Evolutionary conservation across 2,329 filamentous ascomycete species (phyloP), one percentile per base, ranked within the genome.

Genomic region (Leptographium galeiforme): DNA sequence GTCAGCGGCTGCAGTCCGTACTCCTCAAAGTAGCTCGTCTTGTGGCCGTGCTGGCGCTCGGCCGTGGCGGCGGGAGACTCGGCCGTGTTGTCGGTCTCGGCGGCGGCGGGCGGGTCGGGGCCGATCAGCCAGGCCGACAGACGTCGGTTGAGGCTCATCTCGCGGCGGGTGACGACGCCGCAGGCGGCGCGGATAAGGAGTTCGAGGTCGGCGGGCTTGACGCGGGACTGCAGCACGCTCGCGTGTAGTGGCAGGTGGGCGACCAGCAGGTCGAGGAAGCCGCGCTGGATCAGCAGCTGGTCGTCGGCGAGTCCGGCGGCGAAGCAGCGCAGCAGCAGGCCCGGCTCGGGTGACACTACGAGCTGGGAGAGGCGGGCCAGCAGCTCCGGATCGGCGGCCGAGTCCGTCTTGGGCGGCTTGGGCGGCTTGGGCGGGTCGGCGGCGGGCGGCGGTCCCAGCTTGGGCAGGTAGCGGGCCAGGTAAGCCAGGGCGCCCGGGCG

Each of bases 41-140:
- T 79, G 2, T 81, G 80, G 39, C 73, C 70, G 0, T 70, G 67
- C 11, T 70, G 67, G 16, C 72, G 70, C 13, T 55, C 54, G 4
- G 36, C 36, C 1, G 44, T 63, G 2, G 70, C 69, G 12, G 62
- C 62, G 33, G 74, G 72, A 14, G 70, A 76, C 52, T 78, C 74
- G 40, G 66, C 61, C 0, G 64, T 67, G 14, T 67, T 49, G 14
- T 57, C 58, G 2, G 45, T 14, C 13, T 60, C 60, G 6, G 47
- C 60, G 6, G 44, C 45, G 8, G 47, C 45, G 4, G 53, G 33
- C 44, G 77, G 78, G 50, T 78, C 88, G 3, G 90, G 90, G 0
- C 93, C 93, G 2, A 98, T 74, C 56, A 97, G 83, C 93, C 93
- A 98, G 45, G 87, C 82, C 89, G 91, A 97, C n/a, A 98, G 71